Evolutionary conservation across 2,329 filamentous ascomycete species (phyloP).

Genomic region (Ramularia endophylla): DNA sequence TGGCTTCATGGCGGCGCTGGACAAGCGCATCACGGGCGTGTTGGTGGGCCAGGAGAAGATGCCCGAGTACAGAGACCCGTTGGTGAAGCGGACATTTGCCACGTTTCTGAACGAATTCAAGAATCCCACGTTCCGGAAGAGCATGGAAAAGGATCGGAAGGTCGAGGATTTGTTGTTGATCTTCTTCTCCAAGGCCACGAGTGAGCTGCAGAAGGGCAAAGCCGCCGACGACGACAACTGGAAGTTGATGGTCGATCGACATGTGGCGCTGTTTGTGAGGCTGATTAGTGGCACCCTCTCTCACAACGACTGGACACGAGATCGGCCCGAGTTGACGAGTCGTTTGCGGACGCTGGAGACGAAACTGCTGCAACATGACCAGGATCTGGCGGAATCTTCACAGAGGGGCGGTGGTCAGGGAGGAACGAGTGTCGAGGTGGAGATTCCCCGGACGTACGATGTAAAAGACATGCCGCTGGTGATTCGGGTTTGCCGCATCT

Average conservation of each 20-base stretch:
- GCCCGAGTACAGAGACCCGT: constrained; percentile 83
- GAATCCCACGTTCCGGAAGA: constrained; percentile 78
- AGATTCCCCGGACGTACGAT: constrained; percentile 79
- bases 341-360: constrained; percentile 79
- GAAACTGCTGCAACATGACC: constrained; percentile 89
- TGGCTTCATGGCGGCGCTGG: constrained; percentile 63
- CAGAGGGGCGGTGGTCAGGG: constrained; percentile 53
- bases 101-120: constrained; percentile 92
- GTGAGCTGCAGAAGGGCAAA: constrained; percentile 77
- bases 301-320: constrained; percentile 77
- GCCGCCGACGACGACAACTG: constrained; percentile 74
- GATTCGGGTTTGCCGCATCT: constrained; percentile 78
- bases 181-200: constrained; percentile 91
- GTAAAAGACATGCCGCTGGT: constrained; percentile 97
- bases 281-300: constrained; percentile 74
- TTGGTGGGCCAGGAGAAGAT: constrained; percentile 75
- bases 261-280: constrained; percentile 90
- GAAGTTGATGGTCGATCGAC: constrained; percentile 88
- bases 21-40: constrained; percentile 75
- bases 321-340: constrained; percentile 75
- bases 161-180: constrained; percentile 91
- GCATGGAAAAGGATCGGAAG: constrained; percentile 87
- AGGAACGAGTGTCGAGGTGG: constrained; percentile 68
- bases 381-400: constrained; percentile 66
- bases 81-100: constrained; percentile 89